Base-by-base conservation (phyloP, 2,329 filamentous ascomycete genomes). In the Colletotrichum lindemuthianum region DNA sequence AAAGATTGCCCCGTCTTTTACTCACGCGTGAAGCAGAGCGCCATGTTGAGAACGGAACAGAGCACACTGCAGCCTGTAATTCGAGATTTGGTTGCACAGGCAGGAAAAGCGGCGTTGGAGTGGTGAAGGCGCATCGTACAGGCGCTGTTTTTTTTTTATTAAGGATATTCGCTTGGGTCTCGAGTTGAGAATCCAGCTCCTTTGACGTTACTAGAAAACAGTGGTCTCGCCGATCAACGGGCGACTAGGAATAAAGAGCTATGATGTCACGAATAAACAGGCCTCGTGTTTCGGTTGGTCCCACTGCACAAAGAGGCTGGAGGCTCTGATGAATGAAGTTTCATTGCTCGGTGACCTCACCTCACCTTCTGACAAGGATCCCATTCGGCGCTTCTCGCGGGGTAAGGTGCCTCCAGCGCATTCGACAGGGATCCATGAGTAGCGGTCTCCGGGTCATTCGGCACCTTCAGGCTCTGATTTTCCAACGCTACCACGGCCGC, bases 1-100 rank as follows among this genome's bases (percentile, higher is more conserved):
- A 88, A 92, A 74, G 95, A 97, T 77, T 99, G 96, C 73, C 91
- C 94, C 0, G 92, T 97, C 0, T 98, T 97, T 70, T 98, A 97
- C 77, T 89, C 89, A 37, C 79, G 92, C 12, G 84, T 87, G 57
- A 90, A 88, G 75, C 88, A 92, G 73, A 76, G 76, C 24, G 82
- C 84, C 9, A 81, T 77, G 69, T 74, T 82, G 49, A 72, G 75
- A 40, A 74, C 74, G 3, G 80, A 83, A 72, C 79, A 73, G 69
- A 72, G 71, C 49, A 55, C 68, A 10, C 67, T 69, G 15, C 71
- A 69, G 15, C 78, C 78, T 2, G 74, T 74, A 6, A 76, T 80
- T 37, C 54, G 69, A 16, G 70, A 72, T 13, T 59, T 80, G 48
- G 66, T 72, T 8, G 70, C 74, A 6, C 68, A 70, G 6, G 66